Percentiles rank a stretch among this genome's conserved stretches.
Conservation (phyloP, 2,329 filamentous ascomycete genomes). For the Alternaria arborescens region DNA sequence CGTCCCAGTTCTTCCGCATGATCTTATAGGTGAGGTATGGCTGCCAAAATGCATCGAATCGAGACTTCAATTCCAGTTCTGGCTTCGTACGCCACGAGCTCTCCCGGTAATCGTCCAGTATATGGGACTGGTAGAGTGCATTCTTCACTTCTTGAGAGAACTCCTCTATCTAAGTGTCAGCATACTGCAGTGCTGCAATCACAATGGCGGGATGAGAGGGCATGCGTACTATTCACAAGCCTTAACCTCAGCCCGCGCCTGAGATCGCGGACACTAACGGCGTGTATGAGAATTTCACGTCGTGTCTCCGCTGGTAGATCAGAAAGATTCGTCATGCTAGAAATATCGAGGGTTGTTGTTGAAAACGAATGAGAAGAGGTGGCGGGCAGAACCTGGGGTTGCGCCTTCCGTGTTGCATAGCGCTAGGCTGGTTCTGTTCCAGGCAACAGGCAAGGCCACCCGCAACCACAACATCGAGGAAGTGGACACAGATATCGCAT, state of each 20-base stretch:
- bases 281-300: constrained; percentile 3
- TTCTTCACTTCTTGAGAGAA: constrained; percentile 7
- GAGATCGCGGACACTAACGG: neutral
- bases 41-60: constrained; percentile 12
- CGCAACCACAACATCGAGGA: neutral
- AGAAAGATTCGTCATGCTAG: neutral
- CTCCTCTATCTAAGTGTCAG: neutral
- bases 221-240: constrained; percentile 7
- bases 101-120: neutral
- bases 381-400: neutral
- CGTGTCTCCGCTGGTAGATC: neutral
- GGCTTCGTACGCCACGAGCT: neutral
- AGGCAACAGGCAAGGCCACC: constrained; percentile 1
- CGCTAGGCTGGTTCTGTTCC: neutral
- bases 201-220: neutral
- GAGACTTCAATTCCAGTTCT: neutral
- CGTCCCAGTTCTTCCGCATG: constrained; percentile 1
- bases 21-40: constrained; percentile 7
- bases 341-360: neutral
- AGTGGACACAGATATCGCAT: neutral
- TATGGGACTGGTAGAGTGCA: neutral
- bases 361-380: neutral
- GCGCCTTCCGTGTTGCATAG: neutral
- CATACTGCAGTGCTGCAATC: neutral
- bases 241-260: constrained; percentile 6